Base-by-base conservation (phyloP, 805 yeast species). In the Ascoidea rubescens region DNA sequence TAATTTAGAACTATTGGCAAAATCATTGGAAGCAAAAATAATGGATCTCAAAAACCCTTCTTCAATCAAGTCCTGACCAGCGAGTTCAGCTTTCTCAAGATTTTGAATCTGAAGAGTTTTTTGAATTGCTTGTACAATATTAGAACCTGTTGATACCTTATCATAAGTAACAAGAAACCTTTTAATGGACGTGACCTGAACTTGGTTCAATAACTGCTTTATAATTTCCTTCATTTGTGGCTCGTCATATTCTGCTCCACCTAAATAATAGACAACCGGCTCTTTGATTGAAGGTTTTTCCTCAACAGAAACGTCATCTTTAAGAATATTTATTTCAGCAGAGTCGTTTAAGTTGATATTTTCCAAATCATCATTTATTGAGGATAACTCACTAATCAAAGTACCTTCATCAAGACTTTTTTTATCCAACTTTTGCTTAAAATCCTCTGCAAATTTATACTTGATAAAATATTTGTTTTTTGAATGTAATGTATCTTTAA, bases 391-490 rank as follows among this genome's bases (percentile, higher is more conserved):
- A 31, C 43, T 51, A 5, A 53, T 52, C 48, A 37, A 48, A 42
- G 54, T 46, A 31, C 54, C 46, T 32, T 51, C 47, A 51, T 61
- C 62, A 33, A 57, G 50, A 55, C 59, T 45, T 45, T 71, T 67
- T 51, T 72, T 75, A 7, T 74, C 79, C 52, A 70, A 70, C 47
- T 71, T 72, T 1, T 73, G 65, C 57, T 73, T 77, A 60, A 78
- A 73, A 52, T 83, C 87, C 63, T 87, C 95, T 51, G 84, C 70
- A 54, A 79, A 68, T 50, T 95, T 70, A 64, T 93, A 86, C 62
- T 82, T 84, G 65, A 81, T 84, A 71, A 84, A 86, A 64, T 87
- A 87, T 53, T 74, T 75, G 64, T 77, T 80, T 63, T 80, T 87
- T 47, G 71, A 60, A 57, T 73, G 72, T 48, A 78, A 84, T 51